These are phyloP conservation scores for Fusarium circinatum DNA, from an alignment of 2,329 filamentous ascomycete genomes.

Conservation along the genomic window DNA sequence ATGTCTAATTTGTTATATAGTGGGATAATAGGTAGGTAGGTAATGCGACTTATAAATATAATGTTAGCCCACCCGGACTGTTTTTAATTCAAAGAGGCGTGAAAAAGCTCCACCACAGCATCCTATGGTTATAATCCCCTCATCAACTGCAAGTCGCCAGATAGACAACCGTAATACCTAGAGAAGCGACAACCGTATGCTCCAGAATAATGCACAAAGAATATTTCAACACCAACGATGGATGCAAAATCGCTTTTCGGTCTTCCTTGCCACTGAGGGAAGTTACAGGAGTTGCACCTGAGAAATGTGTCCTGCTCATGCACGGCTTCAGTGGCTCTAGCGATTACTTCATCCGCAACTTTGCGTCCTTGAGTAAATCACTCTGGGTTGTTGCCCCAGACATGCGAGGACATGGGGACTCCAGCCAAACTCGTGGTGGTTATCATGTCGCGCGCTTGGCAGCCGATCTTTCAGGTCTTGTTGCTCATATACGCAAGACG, in stretches of 20 bases:
- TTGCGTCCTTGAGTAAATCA: constrained; percentile 27
- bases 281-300: background rate
- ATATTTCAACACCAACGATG: constrained; percentile 36
- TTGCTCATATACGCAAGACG: constrained; percentile 34
- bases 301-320: constrained; percentile 42
- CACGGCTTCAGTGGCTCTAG: constrained; percentile 45
- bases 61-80: no score
- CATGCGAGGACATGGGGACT: constrained; percentile 43
- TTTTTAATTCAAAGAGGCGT: background rate
- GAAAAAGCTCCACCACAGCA: constrained; percentile 1
- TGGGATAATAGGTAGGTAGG: background rate
- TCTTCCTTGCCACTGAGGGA: constrained; percentile 34
- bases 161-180: background rate
- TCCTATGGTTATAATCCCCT: background rate
- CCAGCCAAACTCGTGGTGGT: constrained; percentile 36
- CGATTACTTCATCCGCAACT: constrained; percentile 42
- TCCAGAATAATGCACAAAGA: constrained; percentile 31
- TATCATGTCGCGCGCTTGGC: constrained; percentile 44
- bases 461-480: constrained; percentile 34
- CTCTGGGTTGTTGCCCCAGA: constrained; percentile 43
- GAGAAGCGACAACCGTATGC: background rate
- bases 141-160: background rate
- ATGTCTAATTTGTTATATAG: background rate
- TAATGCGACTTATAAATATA: background rate
- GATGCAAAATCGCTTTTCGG: constrained; percentile 39